Base-by-base conservation (phyloP, 805 yeast species). In the Hemisphaericaspora nanyangensis region DNA sequence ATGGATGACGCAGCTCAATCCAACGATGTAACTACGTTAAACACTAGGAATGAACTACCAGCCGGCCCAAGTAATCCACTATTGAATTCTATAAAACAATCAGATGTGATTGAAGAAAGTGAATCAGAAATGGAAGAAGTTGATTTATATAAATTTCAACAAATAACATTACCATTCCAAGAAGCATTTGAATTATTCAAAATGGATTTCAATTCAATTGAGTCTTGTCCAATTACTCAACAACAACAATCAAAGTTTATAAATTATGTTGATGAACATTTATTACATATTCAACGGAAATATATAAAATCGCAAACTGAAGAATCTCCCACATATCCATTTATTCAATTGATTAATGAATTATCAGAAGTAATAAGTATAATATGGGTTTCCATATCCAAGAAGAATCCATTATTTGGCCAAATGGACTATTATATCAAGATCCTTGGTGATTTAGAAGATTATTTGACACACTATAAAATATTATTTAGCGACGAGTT, bases 291-390 rank as follows among this genome's bases (percentile, higher is more conserved):
- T 8, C 71, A 62, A 41, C 52, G 70, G 34, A 40, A 40, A 31
- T 68, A 65, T 47, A 58, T 68, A 35, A 65, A 61, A 38, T 50
- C 60, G 36, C 71, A 66, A 45, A 53, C 67, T 2, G 64, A 56
- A 15, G 49, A 54, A 5, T 40, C 37, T 2, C 46, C 44, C 12
- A 33, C 40, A 6, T 62, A 65, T 38, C 42, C 55, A 12, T 42
- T 65, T n/a, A 34, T 26, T 10, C 51, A 58, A 11, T 46, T 68
- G 4, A 33, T 60, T 4, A 17, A 17, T 1, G 70, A 65, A n/a
- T 40, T 65, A 19, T 31, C 39, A 8, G 44, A 43, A 7, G 39
- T 61, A 10, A 22, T 64, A 12, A 59, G 63, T 24, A 34, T 68
- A 7, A 41, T 68, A 5, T 65, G 69, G 70, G 47, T 47, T 11